These are phyloP conservation scores for Sinapis alba DNA, from an alignment of 441 rosid genomes.

Conservation along the genomic window DNA sequence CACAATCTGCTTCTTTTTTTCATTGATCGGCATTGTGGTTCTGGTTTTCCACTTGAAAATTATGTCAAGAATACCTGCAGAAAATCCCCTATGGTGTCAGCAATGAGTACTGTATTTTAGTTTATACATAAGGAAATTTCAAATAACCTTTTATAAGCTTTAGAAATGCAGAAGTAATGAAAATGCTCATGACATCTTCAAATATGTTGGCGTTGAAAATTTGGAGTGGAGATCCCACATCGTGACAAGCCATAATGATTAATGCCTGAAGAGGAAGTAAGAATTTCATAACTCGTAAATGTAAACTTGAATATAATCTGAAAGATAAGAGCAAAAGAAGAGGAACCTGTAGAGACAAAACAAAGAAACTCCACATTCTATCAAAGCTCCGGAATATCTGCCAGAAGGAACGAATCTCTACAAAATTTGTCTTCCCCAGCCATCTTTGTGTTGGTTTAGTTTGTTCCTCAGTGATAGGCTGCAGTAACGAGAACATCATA, in stretches of 20 bases:
- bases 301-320: constrained; percentile 6
- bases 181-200: constrained; percentile 94
- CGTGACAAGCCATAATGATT: constrained; percentile 97
- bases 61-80: constrained; percentile 86
- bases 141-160: constrained; percentile 78
- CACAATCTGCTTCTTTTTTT: constrained; percentile 66
- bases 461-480: constrained; percentile 54
- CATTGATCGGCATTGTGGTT: constrained; percentile 60
- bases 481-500: constrained; percentile 31
- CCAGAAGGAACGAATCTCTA: constrained; percentile 96
- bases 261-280: constrained; percentile 67
- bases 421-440: constrained; percentile 95
- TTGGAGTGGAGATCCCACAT: constrained; percentile 87
- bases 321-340: constrained; percentile 33
- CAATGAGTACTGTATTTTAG: constrained; percentile 5
- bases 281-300: background rate
- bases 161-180: constrained; percentile 84
- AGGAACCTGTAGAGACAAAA: constrained; percentile 88
- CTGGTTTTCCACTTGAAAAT: constrained; percentile 89
- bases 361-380: constrained; percentile 96
- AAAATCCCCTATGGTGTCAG: constrained; percentile 28
- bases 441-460: constrained; percentile 50
- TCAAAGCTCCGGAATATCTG: constrained; percentile 98
- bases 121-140: background rate
- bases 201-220: constrained; percentile 71